Evolutionary conservation across 2,329 filamentous ascomycete genomes (phyloP).

Genomic region (Balansia obtecta): DNA sequence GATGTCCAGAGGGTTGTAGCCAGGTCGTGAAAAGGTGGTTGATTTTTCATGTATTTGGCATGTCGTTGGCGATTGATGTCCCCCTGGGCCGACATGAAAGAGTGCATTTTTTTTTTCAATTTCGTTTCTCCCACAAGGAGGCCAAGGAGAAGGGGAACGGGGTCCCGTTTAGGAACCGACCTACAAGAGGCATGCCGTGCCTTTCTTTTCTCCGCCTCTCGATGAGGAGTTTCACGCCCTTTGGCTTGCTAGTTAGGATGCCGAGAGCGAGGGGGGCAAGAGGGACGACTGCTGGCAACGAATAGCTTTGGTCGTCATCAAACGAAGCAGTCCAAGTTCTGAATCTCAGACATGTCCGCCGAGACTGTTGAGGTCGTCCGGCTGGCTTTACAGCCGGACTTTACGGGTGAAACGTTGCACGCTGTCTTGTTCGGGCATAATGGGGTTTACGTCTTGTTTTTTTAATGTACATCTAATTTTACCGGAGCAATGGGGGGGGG

Average conservation of each 20-base stretch:
- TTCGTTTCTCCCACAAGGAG: not conserved
- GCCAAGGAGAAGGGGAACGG: not conserved
- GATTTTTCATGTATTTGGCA: conserved; percentile 9
- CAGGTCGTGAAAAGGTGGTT: conserved; percentile 1
- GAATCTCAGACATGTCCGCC: not conserved
- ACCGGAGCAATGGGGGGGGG: conserved; percentile 7
- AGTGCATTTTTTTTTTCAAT: not conserved
- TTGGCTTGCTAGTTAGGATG: no score
- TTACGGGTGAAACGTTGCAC: not conserved
- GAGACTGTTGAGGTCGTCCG: not conserved
- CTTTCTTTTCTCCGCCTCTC: no score
- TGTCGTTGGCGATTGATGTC: not conserved
- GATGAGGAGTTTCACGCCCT: no score
- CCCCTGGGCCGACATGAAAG: not conserved
- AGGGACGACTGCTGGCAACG: no score
- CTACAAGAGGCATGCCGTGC: no score
- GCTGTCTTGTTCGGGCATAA: conserved; percentile 1
- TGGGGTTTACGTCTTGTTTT: conserved; percentile 6
- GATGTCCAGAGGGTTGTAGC: conserved; percentile 3
- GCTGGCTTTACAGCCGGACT: not conserved
- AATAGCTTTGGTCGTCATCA: no score
- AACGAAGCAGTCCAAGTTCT: not conserved
- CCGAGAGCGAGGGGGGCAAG: no score
- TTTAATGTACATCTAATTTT: conserved; percentile 16
- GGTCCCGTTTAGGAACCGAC: no score